Percentiles rank a stretch among this genome's conserved stretches.
phyloP scores from a whole-genome alignment of 2,329 filamentous ascomycete genomes.

The Xylariaceae sp. region DNA sequence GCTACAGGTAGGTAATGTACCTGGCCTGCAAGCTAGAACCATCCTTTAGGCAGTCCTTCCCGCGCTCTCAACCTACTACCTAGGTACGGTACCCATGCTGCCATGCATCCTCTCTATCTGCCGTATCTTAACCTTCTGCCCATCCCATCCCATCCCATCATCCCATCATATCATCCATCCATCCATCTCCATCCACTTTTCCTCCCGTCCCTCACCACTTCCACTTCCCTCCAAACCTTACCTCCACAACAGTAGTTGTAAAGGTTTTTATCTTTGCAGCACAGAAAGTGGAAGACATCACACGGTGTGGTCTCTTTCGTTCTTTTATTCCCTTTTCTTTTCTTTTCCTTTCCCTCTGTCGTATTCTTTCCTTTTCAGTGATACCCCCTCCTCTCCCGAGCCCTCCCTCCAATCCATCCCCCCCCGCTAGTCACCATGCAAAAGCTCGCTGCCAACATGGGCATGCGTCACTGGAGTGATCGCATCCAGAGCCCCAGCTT shows the following conservation, averaged over 20 bases:
- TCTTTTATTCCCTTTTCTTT: constrained; percentile 26
- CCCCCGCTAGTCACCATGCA: constrained; percentile 52
- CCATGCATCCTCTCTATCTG: no score
- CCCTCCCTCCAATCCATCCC: constrained; percentile 12
- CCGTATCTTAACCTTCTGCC: constrained; percentile 6
- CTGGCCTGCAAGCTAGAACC: background rate
- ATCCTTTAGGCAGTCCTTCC: constrained; percentile 15
- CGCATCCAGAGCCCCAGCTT: constrained; percentile 63
- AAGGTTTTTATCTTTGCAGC: constrained; percentile 25
- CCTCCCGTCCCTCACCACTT: constrained; percentile 25
- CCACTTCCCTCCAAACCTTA: constrained; percentile 26
- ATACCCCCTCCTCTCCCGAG: constrained; percentile 19
- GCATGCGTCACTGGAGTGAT: constrained; percentile 69
- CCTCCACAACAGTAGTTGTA: constrained; percentile 25
- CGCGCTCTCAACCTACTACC: constrained; percentile 24
- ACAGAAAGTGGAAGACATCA: constrained; percentile 27
- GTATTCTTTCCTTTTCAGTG: constrained; percentile 24
- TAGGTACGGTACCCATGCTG: constrained; percentile 7
- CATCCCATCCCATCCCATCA: constrained; percentile 23
- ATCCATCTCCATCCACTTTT: constrained; percentile 22
- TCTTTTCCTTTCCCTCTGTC: constrained; percentile 22
- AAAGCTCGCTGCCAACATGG: constrained; percentile 63
- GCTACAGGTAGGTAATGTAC: background rate
- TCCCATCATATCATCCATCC: no score
- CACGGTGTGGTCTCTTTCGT: constrained; percentile 24